These are phyloP conservation scores for Psilocybe mexicana DNA, from an alignment of 1,284 basidiomycete genomes.

Conservation along the genomic window DNA sequence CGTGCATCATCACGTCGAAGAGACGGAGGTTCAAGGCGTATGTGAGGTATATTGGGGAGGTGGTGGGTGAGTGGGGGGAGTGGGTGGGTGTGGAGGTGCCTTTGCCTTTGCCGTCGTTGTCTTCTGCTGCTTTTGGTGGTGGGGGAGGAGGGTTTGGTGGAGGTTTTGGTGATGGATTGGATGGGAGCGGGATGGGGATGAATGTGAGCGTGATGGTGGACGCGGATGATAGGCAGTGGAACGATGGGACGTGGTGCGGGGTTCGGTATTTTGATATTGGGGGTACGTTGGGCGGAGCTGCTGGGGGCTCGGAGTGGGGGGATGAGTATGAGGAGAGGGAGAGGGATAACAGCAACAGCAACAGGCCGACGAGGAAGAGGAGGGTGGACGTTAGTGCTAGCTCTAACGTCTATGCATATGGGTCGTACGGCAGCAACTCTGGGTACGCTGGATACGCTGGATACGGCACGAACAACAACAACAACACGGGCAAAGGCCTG, in stretches of 20 bases:
- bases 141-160: slow-evolving; percentile 16
- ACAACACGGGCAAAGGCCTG: too few relatives aligned
- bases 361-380: too few relatives aligned
- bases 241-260: slow-evolving; percentile 80
- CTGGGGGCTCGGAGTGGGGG: slow-evolving; percentile 57
- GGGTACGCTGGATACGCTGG: too few relatives aligned
- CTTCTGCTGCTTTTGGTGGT: slow-evolving; percentile 19
- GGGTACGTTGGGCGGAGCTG: slow-evolving; percentile 42
- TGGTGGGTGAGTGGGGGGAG: slow-evolving; percentile 75
- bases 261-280: slow-evolving; percentile 80
- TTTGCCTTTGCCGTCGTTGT: slow-evolving; percentile 33
- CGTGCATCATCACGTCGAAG: slow-evolving; percentile 86
- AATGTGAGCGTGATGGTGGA: not conserved
- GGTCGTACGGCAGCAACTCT: too few relatives aligned
- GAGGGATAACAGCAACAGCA: too few relatives aligned
- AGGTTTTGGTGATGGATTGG: not conserved
- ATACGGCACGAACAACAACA: too few relatives aligned
- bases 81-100: slow-evolving; percentile 95
- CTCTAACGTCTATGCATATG: too few relatives aligned
- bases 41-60: slow-evolving; percentile 85
- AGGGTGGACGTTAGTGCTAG: too few relatives aligned
- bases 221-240: slow-evolving; percentile 61
- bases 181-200: not conserved
- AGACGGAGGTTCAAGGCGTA: slow-evolving; percentile 83
- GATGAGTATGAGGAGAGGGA: slow-evolving; percentile 50